Percentiles rank a stretch among this genome's conserved stretches.
Conservation (phyloP, 345 rosid genomes). For the Citrus mangshanensis region DNA sequence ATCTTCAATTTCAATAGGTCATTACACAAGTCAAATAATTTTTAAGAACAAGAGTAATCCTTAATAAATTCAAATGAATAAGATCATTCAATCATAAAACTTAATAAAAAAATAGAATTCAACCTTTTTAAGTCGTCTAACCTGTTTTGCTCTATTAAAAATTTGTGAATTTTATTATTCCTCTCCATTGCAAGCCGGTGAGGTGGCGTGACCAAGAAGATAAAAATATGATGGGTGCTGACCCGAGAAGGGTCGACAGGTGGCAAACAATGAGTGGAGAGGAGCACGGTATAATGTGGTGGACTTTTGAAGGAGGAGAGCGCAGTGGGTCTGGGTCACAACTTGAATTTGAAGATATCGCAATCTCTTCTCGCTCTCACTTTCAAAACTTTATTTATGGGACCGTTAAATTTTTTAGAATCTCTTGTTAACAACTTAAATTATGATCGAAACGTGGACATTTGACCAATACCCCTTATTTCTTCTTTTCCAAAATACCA, state of each 20-base stretch:
- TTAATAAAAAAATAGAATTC: not conserved
- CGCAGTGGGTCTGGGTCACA: not conserved
- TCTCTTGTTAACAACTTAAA: not conserved
- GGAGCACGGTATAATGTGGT: not conserved
- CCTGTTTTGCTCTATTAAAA: not conserved
- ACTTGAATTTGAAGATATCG: not conserved
- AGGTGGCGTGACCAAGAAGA: not conserved
- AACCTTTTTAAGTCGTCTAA: not conserved
- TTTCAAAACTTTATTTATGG: slow-evolving; percentile 1
- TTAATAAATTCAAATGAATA: too few relatives aligned
- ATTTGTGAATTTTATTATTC: not conserved
- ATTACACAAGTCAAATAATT: too few relatives aligned
- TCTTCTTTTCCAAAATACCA: not conserved
- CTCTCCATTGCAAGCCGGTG: not conserved
- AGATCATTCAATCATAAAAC: too few relatives aligned
- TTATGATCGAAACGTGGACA: slow-evolving; percentile 1
- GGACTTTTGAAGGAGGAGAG: not conserved
- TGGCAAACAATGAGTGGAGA: not conserved
- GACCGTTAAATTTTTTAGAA: slow-evolving; percentile 6
- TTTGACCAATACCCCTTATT: not conserved
- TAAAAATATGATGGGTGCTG: not conserved
- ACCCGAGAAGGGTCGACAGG: not conserved
- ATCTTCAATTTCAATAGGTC: too few relatives aligned
- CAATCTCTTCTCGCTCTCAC: not conserved
- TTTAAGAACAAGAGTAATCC: too few relatives aligned